Conservation (phyloP, 2,329 filamentous ascomycete genomes). For the Ceratocystis destructans region DNA sequence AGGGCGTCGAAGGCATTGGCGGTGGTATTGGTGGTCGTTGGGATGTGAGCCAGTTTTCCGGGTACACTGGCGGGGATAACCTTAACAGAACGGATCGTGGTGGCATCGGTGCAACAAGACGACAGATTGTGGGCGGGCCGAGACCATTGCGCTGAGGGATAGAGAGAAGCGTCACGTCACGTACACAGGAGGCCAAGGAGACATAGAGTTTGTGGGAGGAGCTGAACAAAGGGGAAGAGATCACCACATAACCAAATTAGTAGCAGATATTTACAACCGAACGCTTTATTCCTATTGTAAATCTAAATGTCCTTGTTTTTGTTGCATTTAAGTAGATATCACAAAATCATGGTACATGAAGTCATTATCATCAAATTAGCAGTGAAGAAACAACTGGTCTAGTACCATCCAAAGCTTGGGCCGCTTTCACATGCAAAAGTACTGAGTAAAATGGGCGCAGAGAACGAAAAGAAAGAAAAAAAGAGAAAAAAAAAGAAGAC, state of each 20-base stretch:
- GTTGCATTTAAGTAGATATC: no score
- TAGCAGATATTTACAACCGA: not conserved
- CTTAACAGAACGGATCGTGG: constrained; percentile 50
- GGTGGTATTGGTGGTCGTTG: constrained; percentile 55
- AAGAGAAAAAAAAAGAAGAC: not conserved
- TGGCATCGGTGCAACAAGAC: constrained; percentile 54
- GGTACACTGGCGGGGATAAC: constrained; percentile 60
- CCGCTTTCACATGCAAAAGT: not conserved
- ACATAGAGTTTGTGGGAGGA: not conserved
- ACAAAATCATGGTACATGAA: no score
- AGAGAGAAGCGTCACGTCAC: not conserved
- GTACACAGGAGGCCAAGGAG: constrained; percentile 29
- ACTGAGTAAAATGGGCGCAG: not conserved
- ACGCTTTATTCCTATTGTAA: not conserved
- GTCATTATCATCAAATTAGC: no score
- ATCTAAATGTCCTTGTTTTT: not conserved
- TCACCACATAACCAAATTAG: not conserved
- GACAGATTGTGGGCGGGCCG: constrained; percentile 67
- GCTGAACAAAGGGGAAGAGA: not conserved
- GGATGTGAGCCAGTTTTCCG: constrained; percentile 64
- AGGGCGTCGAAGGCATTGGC: constrained; percentile 47
- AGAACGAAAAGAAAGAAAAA: not conserved
- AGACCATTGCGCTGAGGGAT: constrained; percentile 30
- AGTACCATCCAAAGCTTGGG: not conserved
- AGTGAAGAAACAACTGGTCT: no score